Evolutionary conservation across 495 filamentous ascomycete species (phyloP), one percentile per base, ranked within the genome.

Genomic region (Penicillium subrubescens): DNA sequence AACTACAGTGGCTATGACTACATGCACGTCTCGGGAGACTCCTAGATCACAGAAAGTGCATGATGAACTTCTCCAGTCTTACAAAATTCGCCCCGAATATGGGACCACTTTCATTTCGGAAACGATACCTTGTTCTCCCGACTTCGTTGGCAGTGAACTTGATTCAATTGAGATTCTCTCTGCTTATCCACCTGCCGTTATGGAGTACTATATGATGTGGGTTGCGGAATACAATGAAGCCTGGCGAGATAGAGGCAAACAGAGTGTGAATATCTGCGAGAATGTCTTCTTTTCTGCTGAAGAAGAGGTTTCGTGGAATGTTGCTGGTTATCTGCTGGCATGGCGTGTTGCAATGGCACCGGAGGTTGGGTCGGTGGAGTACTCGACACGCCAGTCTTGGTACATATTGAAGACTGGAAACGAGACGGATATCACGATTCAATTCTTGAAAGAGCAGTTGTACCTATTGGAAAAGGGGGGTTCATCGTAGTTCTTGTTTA

Each of bases 291-390:
- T 27, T 3, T 59, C 53, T 10, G 56, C 48, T 5, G 37, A 59
- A 14, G 68, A 69, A 57, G 63, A 70, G 21, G 68, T 71, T 11
- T 61, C 64, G 23, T 71, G 68, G 66, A 69, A 69, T 59, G 64
- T 73, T 44, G 61, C 71, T 14, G 68, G 71, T 37, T 69, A 50
- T 60, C 48, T 73, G 39, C 48, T 73, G 39, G 71, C 68, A 1
- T 73, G 71, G 71, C 66, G 66, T n/a, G 65, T 71, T 60, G 57
- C 60, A 25, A 61, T 71, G 56, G 59, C 58, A 27, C 62, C 71
- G 5, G 27, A 64, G 2, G 60, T 67, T 55, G 66, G 68, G 19
- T 64, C 63, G 8, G 48, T 73, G 19, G 63, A 70, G 29, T 67
- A 39, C 21, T 25, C 7, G 0, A 63, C 54, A 11, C 63, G 65